These are phyloP conservation scores for Sisymbrium altissimum DNA, from an alignment of 345 rosid genomes.

Conservation along the genomic window DNA sequence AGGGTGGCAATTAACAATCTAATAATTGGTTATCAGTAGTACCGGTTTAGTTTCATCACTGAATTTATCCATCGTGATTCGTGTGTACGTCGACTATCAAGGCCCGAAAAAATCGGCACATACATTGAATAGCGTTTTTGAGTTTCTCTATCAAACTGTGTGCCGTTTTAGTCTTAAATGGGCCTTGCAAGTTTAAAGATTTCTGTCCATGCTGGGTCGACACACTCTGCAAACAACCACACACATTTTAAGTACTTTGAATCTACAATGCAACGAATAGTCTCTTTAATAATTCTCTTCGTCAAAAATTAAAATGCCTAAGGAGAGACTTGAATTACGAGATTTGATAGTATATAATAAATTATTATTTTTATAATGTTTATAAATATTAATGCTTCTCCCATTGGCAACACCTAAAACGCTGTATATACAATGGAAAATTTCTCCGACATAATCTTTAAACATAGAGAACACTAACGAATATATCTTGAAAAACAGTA, in stretches of 20 bases:
- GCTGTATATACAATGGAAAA: constrained; percentile 16
- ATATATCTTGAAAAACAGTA: constrained; percentile 12
- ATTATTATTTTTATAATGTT: background rate
- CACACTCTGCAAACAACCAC: background rate
- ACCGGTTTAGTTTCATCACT: no score
- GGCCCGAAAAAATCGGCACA: background rate
- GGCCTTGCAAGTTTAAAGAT: background rate
- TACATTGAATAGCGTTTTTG: background rate
- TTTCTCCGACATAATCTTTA: constrained; percentile 37
- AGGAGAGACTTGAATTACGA: constrained; percentile 7
- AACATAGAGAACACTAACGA: constrained; percentile 30
- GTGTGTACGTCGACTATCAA: background rate
- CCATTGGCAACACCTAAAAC: constrained; percentile 19
- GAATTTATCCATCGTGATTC: background rate
- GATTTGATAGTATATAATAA: background rate
- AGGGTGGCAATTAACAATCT: no score
- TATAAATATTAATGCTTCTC: background rate
- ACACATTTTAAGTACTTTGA: background rate
- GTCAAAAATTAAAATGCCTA: constrained; percentile 12
- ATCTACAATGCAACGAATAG: background rate
- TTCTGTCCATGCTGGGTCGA: background rate
- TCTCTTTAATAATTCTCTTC: background rate
- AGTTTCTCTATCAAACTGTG: background rate
- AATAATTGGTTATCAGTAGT: no score
- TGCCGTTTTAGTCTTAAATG: constrained; percentile 7